Evolutionary conservation across 2,329 filamentous ascomycete genomes (phyloP), one percentile per base, ranked within the genome.

Genomic region (Neurospora crassa): DNA sequence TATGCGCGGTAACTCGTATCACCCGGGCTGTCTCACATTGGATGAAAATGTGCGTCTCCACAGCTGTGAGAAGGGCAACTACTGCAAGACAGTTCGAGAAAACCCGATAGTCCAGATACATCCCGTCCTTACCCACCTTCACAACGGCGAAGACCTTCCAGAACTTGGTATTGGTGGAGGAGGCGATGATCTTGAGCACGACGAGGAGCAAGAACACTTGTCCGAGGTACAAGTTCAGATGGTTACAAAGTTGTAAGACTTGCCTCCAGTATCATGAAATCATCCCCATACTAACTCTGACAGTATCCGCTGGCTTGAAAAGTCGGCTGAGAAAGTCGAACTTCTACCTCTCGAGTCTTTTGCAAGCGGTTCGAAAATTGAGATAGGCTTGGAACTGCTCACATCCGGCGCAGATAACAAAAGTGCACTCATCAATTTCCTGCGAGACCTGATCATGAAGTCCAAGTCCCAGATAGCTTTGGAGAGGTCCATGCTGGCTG

Each of bases 141-240:
- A 82, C 1, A 80, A 87, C 69, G 91, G 91, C 8, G 80, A 81
- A 16, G 88, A 93, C 29, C 82, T 97, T 41, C 84, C 84, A 2
- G 95, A 97, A 78, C 77, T 90, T 7, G 94, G 93, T 1, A 86
- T 92, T 40, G 94, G 93, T 6, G 94, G 93, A 6, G 94, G 94
- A 0, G 89, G 89, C 14, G 91, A 90, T 2, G 93, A 96, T 78
- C 80, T 96, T 6, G 87, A 90, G 74, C 87, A 90, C 67, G 85
- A 86, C 29, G 87, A 89, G 34, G 90, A 92, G 24, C 89, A 91
- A 42, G 88, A 11, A 78, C 87, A 34, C 80, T 85, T n/a, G 14
- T 67, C 68, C 0, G 71, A 73, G 2, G 53, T 73, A 0, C 75
- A 77, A 5, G 74, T 76, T 1, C 74, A 77, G 8, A 68, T 76